Base-by-base conservation (phyloP, 2,329 filamentous ascomycete species). In the Chrysoporthe puriensis region DNA sequence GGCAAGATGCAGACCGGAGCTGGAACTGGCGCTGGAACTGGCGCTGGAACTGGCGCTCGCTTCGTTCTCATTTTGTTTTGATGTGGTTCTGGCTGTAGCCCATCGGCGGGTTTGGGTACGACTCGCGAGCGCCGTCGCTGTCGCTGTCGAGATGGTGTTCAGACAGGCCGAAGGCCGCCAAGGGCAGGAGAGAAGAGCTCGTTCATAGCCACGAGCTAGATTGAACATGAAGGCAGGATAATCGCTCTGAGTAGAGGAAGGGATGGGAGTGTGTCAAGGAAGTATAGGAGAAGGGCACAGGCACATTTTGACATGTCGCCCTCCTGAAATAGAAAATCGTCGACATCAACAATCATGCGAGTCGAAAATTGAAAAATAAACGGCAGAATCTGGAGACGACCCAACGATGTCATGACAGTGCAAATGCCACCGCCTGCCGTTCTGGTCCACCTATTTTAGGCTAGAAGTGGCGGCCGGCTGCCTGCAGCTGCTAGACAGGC, bases 211-310 rank as follows among this genome's bases (percentile, higher is more conserved):
- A 48, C 63, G 62, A 50, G 46, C 44, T 65, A 66, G 36, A 8
- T 18, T 59, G 54, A 70, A 70, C 68, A 70, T 70, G 66, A 65
- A 67, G 43, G 46, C 32, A 40, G 40, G 16, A 21, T 32, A 3
- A 26, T 5, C n/a, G 14, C 26, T 1, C 6, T 21, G 14, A 8
- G 21, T 1, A 14, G 40, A 32, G 14, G n/a, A 26, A 18, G 18
- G 3, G n/a, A 11, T 1, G 40, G 40, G 1, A 21, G 5, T 26
- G 52, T 43, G n/a, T 43, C 40, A 54, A 32, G 11, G 9, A 26
- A 43, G 46, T 4, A 16, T 14, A 1, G 16, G 16, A 13, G n/a
- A 54, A 16, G 50, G 40, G 48, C 21, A 42, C 32, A 9, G 14
- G 21, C 34, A 14, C 61, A 63, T 63, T 14, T 21, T 63, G 34